Conservation (phyloP, 192 early-diverging fungal genomes). For the Linnemannia elongata region DNA sequence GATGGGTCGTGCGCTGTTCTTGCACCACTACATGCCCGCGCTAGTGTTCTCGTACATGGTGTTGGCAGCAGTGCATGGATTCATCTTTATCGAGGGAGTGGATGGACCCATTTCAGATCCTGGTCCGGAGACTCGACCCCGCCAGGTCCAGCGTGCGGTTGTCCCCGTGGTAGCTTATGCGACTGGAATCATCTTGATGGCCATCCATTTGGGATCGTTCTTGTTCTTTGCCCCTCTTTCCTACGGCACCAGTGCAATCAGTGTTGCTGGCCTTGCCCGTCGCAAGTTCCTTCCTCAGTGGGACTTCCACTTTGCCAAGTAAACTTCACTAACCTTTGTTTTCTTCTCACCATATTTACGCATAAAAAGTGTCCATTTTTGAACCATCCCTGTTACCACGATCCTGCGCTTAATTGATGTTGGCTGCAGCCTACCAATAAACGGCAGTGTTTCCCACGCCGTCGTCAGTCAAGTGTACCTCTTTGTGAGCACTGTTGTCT, state of each 20-base stretch:
- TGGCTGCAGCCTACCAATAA: background rate
- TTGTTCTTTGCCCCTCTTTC: slow-evolving; percentile 87
- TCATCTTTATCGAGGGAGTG: slow-evolving; percentile 75
- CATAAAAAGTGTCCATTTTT: background rate
- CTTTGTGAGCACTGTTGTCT: background rate
- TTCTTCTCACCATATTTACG: background rate
- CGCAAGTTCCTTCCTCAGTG: slow-evolving; percentile 84
- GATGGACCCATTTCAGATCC: slow-evolving; percentile 60
- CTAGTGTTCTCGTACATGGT: slow-evolving; percentile 86
- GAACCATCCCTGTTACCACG: too few relatives aligned
- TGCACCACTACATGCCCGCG: slow-evolving; percentile 96
- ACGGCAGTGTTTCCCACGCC: background rate
- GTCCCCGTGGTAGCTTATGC: slow-evolving; percentile 49
- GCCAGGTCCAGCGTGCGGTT: slow-evolving; percentile 57
- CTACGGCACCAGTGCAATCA: slow-evolving; percentile 82
- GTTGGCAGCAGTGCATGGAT: slow-evolving; percentile 81
- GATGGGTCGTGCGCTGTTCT: slow-evolving; percentile 92
- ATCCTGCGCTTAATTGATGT: too few relatives aligned
- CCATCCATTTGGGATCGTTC: slow-evolving; percentile 72
- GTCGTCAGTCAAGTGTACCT: too few relatives aligned
- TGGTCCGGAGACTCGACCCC: slow-evolving; percentile 48
- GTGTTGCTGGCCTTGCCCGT: slow-evolving; percentile 67
- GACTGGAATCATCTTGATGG: slow-evolving; percentile 60
- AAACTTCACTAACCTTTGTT: background rate
- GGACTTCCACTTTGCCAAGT: slow-evolving; percentile 86